These are phyloP conservation scores for Hanseniaspora uvarum DNA, from an alignment of 1,139 yeast species.

Conservation along the genomic window DNA sequence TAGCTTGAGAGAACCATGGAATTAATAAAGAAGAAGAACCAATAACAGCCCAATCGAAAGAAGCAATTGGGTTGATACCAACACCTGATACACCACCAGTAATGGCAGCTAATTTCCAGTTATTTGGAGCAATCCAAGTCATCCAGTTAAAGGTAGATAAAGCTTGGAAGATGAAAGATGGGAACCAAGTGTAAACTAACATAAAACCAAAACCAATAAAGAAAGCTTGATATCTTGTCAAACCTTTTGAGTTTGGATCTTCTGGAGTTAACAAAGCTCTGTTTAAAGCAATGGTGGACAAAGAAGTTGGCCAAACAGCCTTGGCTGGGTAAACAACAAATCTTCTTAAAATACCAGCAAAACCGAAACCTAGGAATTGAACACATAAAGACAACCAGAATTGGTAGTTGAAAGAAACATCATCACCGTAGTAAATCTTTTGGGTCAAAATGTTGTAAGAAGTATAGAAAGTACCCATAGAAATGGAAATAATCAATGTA, in stretches of 20 bases:
- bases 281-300: conserved; percentile 48
- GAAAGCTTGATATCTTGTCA: conserved; percentile 41
- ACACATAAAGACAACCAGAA: conserved; percentile 42
- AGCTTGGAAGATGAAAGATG: conserved; percentile 43
- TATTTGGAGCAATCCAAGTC: conserved; percentile 52
- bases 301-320: conserved; percentile 47
- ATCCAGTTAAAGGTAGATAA: conserved; percentile 50
- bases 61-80: conserved; percentile 46
- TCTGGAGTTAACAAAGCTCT: conserved; percentile 34
- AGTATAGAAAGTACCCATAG: conserved; percentile 39
- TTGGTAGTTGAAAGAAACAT: conserved; percentile 44
- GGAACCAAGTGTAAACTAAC: conserved; percentile 49
- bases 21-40: conserved; percentile 28
- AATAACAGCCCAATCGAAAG: conserved; percentile 44
- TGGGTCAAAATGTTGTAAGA: conserved; percentile 40
- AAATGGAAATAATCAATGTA: conserved; percentile 38
- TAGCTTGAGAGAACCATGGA: conserved; percentile 42
- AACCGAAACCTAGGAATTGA: conserved; percentile 52
- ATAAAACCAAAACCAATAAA: conserved; percentile 33
- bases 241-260: conserved; percentile 34
- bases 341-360: conserved; percentile 51
- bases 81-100: conserved; percentile 45
- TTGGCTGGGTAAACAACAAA: conserved; percentile 48
- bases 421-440: conserved; percentile 35
- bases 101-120: conserved; percentile 43